phyloP scores from a whole-genome alignment of 129 eudicot genomes.

The Calendula officinalis region DNA sequence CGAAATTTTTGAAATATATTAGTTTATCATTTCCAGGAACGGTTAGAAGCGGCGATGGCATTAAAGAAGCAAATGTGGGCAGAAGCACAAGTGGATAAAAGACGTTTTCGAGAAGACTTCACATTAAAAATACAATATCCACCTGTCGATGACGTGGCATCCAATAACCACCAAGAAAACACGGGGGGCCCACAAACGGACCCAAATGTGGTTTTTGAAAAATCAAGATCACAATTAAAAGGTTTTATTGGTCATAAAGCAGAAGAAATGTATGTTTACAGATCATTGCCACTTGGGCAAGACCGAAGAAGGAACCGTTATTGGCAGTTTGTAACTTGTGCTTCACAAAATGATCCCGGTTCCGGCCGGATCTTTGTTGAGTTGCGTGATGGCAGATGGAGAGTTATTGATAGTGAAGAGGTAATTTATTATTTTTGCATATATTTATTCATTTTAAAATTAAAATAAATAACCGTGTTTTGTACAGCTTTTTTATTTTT shows the following conservation, averaged over 20 bases:
- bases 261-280: slow-evolving; percentile 69
- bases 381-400: slow-evolving; percentile 64
- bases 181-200: slow-evolving; percentile 37
- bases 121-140: slow-evolving; percentile 46
- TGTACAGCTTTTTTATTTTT: no score
- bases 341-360: slow-evolving; percentile 74
- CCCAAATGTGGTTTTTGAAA: slow-evolving; percentile 56
- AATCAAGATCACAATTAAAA: slow-evolving; percentile 64
- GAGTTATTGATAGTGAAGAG: slow-evolving; percentile 77
- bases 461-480: no score
- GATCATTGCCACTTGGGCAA: slow-evolving; percentile 91
- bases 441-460: neutral
- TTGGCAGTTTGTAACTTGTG: slow-evolving; percentile 79
- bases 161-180: slow-evolving; percentile 40
- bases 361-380: slow-evolving; percentile 81
- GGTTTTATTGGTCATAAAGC: slow-evolving; percentile 72
- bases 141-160: slow-evolving; percentile 37
- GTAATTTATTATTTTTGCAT: slow-evolving; percentile 22
- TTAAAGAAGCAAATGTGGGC: slow-evolving; percentile 97
- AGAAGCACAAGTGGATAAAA: slow-evolving; percentile 79
- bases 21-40: slow-evolving; percentile 54
- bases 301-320: slow-evolving; percentile 91
- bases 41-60: slow-evolving; percentile 84
- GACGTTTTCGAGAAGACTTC: slow-evolving; percentile 71
- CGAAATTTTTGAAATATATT: slow-evolving; percentile 15